Base-by-base conservation (phyloP, 768 basidiomycete species). In the Xerocomellus intermedius region DNA sequence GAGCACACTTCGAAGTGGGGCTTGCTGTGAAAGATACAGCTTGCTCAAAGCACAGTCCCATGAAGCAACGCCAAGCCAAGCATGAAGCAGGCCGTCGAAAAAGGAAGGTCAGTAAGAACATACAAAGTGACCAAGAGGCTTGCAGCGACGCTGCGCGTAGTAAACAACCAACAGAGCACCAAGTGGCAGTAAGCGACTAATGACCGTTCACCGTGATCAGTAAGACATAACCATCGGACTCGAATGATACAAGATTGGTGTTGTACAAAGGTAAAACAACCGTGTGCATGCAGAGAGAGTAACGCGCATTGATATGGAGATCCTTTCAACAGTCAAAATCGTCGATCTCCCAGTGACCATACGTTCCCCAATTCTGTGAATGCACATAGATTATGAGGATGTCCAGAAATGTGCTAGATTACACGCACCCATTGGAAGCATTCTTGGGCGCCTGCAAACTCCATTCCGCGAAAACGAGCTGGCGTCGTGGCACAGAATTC, bases 401-500 rank as follows among this genome's bases (percentile, higher is more conserved):
- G 21, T 32, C 36, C 24, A 49, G 43, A 12, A 7, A 47, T 3
- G 9, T 3, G 28, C 33, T 9, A 21, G 6, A 46, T 46, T 12
- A 28, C 8, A 63, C 62, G 42, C 8, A 57, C 64, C 5, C 14
- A 42, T 58, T 63, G 59, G 59, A 49, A 57, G 30, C 61, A 65
- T 28, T 57, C 53, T n/a, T 65, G 56, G n/a, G 62, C 57, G 22
- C 72, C 60, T 9, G 55, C 32, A 49, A 71, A 73, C 14, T 67
- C 59, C 60, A 66, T 50, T 2, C 50, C 55, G 14, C 41, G 48
- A 49, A 73, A 71, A 17, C 42, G 55, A 7, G 49, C 58, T 14
- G 72, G 73, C 0, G 72, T 74, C 3, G 73, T 70, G 5, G 70
- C 70, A 30, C 70, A 73, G 41, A 74, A 72, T 14, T 65, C 65